A percentile compares a stretch with the other conserved stretches of the same genome.
Conservation (phyloP, 2,329 filamentous ascomycete species). For the Ophiocordyceps camponoti-rufipedis region DNA sequence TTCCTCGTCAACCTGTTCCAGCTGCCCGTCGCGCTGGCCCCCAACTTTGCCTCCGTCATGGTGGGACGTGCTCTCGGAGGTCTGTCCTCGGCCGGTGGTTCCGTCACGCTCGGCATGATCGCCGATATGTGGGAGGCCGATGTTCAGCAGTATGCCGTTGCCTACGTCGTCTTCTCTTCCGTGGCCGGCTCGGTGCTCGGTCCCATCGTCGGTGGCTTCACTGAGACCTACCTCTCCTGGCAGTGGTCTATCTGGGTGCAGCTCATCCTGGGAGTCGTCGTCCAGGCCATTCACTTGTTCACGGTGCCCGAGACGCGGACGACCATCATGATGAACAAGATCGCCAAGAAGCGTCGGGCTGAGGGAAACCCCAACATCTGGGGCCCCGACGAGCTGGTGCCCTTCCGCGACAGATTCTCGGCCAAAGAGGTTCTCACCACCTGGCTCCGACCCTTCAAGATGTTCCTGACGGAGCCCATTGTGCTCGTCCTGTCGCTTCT, state of each 20-base stretch:
- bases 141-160: slow-evolving; percentile 56
- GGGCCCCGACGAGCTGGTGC: slow-evolving; percentile 53
- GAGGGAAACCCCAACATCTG: slow-evolving; percentile 41
- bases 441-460: slow-evolving; percentile 48
- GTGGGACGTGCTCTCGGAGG: slow-evolving; percentile 54
- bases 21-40: slow-evolving; percentile 51
- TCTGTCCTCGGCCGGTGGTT: slow-evolving; percentile 53
- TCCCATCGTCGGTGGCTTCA: slow-evolving; percentile 63
- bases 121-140: slow-evolving; percentile 57
- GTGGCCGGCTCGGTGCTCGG: slow-evolving; percentile 62
- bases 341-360: slow-evolving; percentile 57
- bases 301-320: slow-evolving; percentile 63
- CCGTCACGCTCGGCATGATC: slow-evolving; percentile 58
- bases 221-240: slow-evolving; percentile 49
- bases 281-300: slow-evolving; percentile 48
- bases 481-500: slow-evolving; percentile 52
- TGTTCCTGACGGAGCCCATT: slow-evolving; percentile 60
- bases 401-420: slow-evolving; percentile 39
- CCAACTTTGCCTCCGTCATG: slow-evolving; percentile 53
- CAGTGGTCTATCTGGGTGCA: slow-evolving; percentile 70
- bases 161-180: slow-evolving; percentile 61
- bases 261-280: slow-evolving; percentile 54
- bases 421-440: slow-evolving; percentile 35
- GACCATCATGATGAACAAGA: slow-evolving; percentile 60
- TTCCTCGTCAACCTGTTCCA: slow-evolving; percentile 65